phyloP scores from a whole-genome alignment of 2,329 filamentous ascomycete species.

The Talaromyces sp. region DNA sequence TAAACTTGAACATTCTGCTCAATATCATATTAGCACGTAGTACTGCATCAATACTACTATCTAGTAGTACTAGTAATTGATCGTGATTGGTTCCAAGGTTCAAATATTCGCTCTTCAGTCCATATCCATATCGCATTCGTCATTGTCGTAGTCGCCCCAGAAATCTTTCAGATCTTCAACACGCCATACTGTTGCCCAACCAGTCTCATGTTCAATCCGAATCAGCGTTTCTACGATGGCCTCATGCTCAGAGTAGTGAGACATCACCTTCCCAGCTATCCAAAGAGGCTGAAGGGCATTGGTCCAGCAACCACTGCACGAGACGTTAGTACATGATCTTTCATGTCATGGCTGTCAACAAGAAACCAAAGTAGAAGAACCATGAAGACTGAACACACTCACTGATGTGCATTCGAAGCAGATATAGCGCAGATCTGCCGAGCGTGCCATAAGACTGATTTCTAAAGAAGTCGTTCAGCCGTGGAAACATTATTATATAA shows the following conservation, averaged over 20 bases:
- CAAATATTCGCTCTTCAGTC: too few relatives aligned
- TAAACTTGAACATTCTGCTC: too few relatives aligned
- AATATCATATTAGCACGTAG: too few relatives aligned
- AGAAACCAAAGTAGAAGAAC: too few relatives aligned
- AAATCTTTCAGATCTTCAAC: constrained; percentile 56
- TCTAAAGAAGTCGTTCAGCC: constrained; percentile 17
- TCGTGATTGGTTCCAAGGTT: too few relatives aligned
- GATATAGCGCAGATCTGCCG: constrained; percentile 52
- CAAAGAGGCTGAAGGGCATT: constrained; percentile 53
- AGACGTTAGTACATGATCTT: constrained; percentile 1
- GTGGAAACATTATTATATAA: neutral
- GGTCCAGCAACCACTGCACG: constrained; percentile 44
- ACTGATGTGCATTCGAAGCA: constrained; percentile 48
- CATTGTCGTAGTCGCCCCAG: constrained; percentile 51
- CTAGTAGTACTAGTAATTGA: too few relatives aligned
- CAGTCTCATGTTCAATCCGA: constrained; percentile 56
- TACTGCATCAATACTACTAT: too few relatives aligned
- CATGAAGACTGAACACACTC: neutral
- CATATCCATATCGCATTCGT: constrained; percentile 19
- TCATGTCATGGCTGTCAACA: too few relatives aligned
- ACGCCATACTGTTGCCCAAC: constrained; percentile 58
- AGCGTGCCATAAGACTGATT: constrained; percentile 53
- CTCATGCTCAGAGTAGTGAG: constrained; percentile 46
- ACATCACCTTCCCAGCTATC: constrained; percentile 53
- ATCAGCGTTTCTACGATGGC: constrained; percentile 54